Percentiles rank a stretch among this genome's conserved stretches.
phyloP scores from a whole-genome alignment of 768 basidiomycete species.

The Coprinopsis strossmayeri region DNA sequence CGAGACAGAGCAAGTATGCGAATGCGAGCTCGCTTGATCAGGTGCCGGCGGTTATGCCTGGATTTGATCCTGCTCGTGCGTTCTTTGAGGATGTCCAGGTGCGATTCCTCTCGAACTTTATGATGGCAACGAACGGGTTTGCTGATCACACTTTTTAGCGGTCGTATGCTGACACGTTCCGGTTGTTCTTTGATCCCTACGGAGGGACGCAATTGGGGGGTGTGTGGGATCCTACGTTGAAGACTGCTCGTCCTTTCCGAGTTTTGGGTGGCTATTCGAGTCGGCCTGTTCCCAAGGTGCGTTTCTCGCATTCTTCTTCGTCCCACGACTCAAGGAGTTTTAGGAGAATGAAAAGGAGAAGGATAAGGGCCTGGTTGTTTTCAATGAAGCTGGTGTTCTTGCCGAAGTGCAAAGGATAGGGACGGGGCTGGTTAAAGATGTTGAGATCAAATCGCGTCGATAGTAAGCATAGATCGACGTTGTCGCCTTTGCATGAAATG shows the following conservation, averaged over 20 bases:
- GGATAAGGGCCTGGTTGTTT: conserved; percentile 52
- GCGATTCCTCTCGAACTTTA: conserved; percentile 13
- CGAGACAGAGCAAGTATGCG: conserved; percentile 35
- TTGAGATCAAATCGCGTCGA: no score
- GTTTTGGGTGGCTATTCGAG: conserved; percentile 81
- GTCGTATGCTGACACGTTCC: conserved; percentile 67
- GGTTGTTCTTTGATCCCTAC: conserved; percentile 77
- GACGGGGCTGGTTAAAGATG: conserved; percentile 51
- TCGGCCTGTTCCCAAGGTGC: conserved; percentile 43
- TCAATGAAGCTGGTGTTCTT: conserved; percentile 65
- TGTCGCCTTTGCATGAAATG: no score
- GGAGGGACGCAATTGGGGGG: conserved; percentile 78
- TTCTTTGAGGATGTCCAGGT: conserved; percentile 74
- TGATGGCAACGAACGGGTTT: no score
- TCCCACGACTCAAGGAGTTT: background rate
- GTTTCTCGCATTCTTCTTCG: conserved; percentile 3
- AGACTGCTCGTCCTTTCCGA: conserved; percentile 60
- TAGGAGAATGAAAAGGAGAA: conserved; percentile 39
- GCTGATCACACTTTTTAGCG: conserved; percentile 45
- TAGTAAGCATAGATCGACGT: no score
- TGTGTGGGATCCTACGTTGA: conserved; percentile 79
- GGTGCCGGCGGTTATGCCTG: conserved; percentile 42
- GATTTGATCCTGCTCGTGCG: conserved; percentile 72
- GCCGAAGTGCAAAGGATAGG: conserved; percentile 77
- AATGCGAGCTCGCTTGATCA: conserved; percentile 40